Evolutionary conservation across 2,329 filamentous ascomycete species (phyloP).

Genomic region (Cytospora paraplurivora): DNA sequence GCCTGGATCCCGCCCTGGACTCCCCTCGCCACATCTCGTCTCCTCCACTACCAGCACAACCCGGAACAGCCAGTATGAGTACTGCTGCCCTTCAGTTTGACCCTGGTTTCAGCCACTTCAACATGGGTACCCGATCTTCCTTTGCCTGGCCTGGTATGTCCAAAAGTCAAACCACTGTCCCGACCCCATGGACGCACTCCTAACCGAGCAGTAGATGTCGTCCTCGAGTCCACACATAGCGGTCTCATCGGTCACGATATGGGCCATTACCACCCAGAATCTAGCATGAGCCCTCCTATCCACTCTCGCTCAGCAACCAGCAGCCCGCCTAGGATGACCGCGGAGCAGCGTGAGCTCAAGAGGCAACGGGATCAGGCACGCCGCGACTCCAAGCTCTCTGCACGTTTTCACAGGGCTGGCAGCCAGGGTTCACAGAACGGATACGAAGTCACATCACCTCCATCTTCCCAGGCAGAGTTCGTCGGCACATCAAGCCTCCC

Average conservation of each 20-base stretch:
- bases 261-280: slow-evolving; percentile 52
- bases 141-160: slow-evolving; percentile 54
- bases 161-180: neutral
- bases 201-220: slow-evolving; percentile 30
- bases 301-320: slow-evolving; percentile 56
- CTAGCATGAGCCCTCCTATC: slow-evolving; percentile 54
- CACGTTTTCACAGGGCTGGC: slow-evolving; percentile 53
- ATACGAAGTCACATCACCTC: slow-evolving; percentile 44
- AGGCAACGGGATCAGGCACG: slow-evolving; percentile 62
- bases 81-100: slow-evolving; percentile 55
- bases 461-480: slow-evolving; percentile 46
- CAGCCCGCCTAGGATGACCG: slow-evolving; percentile 61
- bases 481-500: slow-evolving; percentile 46
- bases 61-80: slow-evolving; percentile 38
- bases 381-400: slow-evolving; percentile 57
- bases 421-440: slow-evolving; percentile 37
- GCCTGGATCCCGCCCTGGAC: slow-evolving; percentile 39
- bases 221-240: slow-evolving; percentile 38
- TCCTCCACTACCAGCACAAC: slow-evolving; percentile 11
- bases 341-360: slow-evolving; percentile 64
- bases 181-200: slow-evolving; percentile 2
- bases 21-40: slow-evolving; percentile 30
- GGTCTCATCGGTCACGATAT: slow-evolving; percentile 49
- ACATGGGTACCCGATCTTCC: slow-evolving; percentile 53
- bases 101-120: slow-evolving; percentile 51